Evolutionary conservation across 257 asterid genomes (phyloP), one percentile per base, ranked within the genome.

Genomic region (Misopates orontium): DNA sequence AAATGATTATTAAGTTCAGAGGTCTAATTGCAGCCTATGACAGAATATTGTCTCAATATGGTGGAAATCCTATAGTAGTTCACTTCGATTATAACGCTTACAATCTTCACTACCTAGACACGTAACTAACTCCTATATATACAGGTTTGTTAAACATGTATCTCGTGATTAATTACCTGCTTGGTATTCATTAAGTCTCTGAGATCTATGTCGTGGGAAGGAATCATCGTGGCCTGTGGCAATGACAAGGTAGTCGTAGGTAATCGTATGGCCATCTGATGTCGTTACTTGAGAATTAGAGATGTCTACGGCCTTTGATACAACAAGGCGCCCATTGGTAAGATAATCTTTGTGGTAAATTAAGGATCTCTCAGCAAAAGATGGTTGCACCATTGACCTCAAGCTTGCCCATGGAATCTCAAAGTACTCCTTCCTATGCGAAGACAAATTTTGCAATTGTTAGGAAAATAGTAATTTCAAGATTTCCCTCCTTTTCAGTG

Each of bases 331-430:
- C 20, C 92, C 96, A 44, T 85, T 87, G 40, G 84, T 65, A 8
- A 91, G 91, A 81, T 91, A 91, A 72, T 91, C 95, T 75, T 66
- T 83, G 83, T 91, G 98, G 78, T 81, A 70, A 56, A 91, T 87
- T 44, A 87, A 22, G 1, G 98, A 83, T 79, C 96, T 83, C 77
- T 79, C 83, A 0, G 88, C 85, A 49, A 91, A 89, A 7, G 80
- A 65, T 22, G 95, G 98, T 86, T 91, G 95, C 73, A 89, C 91
- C 80, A 69, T 73, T 54, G 87, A 71, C 77, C 98, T 85, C 80
- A 78, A 87, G 73, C 95, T 85, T 59, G 95, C 96, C 87, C 86
- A 91, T 31, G 95, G 89, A 64, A 91, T 89, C 80, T 91, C 96
- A 56, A 86, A 89, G 70, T 91, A 91, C 1, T 91, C 98, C 70